Percentiles rank a stretch among this genome's conserved stretches.
phyloP scores from a whole-genome alignment of 2,329 filamentous ascomycete species.

The Monosporascus cannonballus region DNA sequence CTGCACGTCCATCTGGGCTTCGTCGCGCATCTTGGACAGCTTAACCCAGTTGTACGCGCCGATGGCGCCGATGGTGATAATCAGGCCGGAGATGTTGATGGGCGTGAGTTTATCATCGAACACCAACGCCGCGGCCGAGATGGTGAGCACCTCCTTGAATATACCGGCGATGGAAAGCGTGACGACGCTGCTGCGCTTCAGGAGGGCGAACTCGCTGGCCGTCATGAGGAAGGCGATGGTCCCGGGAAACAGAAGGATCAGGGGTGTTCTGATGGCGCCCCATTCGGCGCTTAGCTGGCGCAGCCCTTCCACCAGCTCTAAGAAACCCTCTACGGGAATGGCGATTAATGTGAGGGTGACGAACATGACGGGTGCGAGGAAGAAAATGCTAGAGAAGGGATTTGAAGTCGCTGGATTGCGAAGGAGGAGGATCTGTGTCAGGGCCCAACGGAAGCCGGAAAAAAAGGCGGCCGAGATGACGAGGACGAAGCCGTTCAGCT shows the following conservation, averaged over 20 bases:
- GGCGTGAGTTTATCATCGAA: constrained; percentile 84
- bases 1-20: constrained; percentile 55
- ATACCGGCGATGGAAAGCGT: constrained; percentile 95
- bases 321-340: constrained; percentile 76
- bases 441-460: constrained; percentile 93
- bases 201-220: constrained; percentile 86
- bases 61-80: constrained; percentile 87
- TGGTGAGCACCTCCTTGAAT: constrained; percentile 98
- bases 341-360: constrained; percentile 72
- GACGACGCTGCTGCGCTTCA: constrained; percentile 92
- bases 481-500: constrained; percentile 78
- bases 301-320: constrained; percentile 61
- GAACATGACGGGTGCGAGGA: constrained; percentile 97
- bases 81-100: constrained; percentile 78
- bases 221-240: constrained; percentile 95
- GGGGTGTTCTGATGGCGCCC: constrained; percentile 59
- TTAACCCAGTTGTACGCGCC: constrained; percentile 92
- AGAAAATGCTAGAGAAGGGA: constrained; percentile 95
- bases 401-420: constrained; percentile 93
- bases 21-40: constrained; percentile 77
- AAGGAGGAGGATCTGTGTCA: constrained; percentile 94
- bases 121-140: constrained; percentile 77
- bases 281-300: constrained; percentile 57
- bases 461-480: constrained; percentile 93
- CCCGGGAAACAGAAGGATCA: constrained; percentile 83